Base-by-base conservation (phyloP, 2,329 filamentous ascomycete species). In the Pyrenophora teres region DNA sequence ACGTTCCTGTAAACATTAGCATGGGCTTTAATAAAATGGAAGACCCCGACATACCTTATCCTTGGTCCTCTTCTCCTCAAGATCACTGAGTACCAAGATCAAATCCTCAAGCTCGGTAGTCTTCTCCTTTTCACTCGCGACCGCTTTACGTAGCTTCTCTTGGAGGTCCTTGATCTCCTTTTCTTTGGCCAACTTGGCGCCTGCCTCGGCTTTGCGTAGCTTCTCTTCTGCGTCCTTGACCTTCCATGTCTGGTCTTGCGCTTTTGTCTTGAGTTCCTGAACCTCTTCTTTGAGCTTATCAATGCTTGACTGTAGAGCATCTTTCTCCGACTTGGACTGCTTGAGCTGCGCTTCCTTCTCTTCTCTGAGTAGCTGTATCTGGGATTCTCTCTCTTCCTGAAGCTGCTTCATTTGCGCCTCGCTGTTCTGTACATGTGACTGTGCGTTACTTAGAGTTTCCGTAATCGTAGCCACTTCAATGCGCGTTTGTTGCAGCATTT, bases 191-290 rank as follows among this genome's bases (percentile, higher is more conserved):
- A 40, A 31, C 31, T 59, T 61, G 30, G 16, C 23, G 10, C 21
- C 50, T 12, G 35, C 35, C 13, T 60, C 57, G 1, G 62, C 62
- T 41, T 71, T 70, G 6, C 60, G 72, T 47, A 76, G 65, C 61
- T 78, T 80, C 38, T 80, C 71, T 43, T 80, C 76, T 12, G 74
- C 74, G 40, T 82, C 80, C 35, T 77, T 77, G 36, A 76, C 67
- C 49, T 77, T 73, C 70, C 70, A 74, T 2, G 64, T 69, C 40
- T 69, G 60, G 15, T 73, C 76, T 59, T 78, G 77, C 16, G 77
- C 66, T 46, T 81, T 78, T 16, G 78, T 77, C 13, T 65, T 67
- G 10, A 65, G 51, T 1, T 59, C 54, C 7, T 62, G 62, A 30
- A 54, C 49, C 10, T 60, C 54, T 3, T 50, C 30, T 18, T 59